Conservation (phyloP, 257 asterid genomes). For the Capsicum pubescens region DNA sequence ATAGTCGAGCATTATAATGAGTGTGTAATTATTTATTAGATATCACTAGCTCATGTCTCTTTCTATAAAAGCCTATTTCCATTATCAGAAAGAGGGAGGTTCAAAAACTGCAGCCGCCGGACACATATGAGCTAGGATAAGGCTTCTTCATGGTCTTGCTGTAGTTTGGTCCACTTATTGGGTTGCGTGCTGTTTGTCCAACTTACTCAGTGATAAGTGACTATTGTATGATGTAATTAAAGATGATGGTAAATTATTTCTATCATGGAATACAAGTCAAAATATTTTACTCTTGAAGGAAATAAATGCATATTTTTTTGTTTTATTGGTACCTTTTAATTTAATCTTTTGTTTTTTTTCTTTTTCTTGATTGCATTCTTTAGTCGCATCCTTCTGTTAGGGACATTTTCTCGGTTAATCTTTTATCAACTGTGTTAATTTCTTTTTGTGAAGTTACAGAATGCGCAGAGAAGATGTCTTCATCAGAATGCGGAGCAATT, state of each 20-base stretch:
- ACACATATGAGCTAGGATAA: not conserved
- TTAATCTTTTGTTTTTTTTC: not conserved
- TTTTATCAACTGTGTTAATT: not conserved
- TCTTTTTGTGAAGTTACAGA: constrained; percentile 52
- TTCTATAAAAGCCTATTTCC: not conserved
- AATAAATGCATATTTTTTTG: not conserved
- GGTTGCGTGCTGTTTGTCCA: not conserved
- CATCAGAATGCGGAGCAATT: constrained; percentile 45
- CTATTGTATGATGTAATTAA: not conserved
- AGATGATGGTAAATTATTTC: not conserved
- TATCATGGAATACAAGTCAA: not conserved
- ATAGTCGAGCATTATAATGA: not conserved
- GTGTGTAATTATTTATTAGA: not conserved
- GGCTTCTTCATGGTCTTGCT: constrained; percentile 7
- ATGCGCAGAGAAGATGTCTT: constrained; percentile 54
- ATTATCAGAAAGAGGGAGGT: not conserved
- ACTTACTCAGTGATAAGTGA: not conserved
- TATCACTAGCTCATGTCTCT: not conserved
- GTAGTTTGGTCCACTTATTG: constrained; percentile 18
- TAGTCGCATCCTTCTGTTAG: not conserved
- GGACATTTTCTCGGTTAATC: not conserved
- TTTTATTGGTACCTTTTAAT: not conserved
- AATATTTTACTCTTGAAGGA: not conserved
- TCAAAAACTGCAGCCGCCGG: not conserved
- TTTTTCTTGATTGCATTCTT: not conserved